Percentiles rank a stretch among this genome's conserved stretches.
Conservation (phyloP, 345 rosid species). For the rapeseed (Brassica napus) region DNA sequence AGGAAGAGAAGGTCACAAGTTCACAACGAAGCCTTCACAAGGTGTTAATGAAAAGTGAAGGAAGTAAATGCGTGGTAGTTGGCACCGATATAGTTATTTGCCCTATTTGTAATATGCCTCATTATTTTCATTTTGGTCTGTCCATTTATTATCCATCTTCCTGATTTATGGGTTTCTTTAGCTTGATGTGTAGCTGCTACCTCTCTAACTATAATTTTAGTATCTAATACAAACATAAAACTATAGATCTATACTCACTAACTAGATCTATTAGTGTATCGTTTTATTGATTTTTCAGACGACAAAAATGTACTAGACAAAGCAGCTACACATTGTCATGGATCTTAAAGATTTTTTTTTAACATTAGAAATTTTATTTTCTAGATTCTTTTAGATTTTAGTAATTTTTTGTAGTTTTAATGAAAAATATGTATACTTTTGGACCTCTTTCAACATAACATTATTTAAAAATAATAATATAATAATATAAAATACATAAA, state of each 20-base stretch:
- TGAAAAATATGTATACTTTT: neutral
- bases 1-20: constrained; percentile 4
- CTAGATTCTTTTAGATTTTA: neutral
- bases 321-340: neutral
- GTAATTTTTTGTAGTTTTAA: neutral
- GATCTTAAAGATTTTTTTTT: neutral
- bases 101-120: constrained; percentile 29
- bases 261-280: neutral
- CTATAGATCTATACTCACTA: constrained; percentile 1
- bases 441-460: too few species aligned
- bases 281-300: constrained; percentile 1
- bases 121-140: constrained; percentile 21
- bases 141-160: constrained; percentile 35
- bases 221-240: constrained; percentile 5
- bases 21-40: constrained; percentile 11
- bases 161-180: constrained; percentile 23
- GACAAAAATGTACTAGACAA: neutral
- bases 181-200: neutral
- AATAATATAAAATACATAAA: too few species aligned
- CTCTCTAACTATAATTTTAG: neutral
- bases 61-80: constrained; percentile 35
- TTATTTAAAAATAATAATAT: too few species aligned
- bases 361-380: neutral
- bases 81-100: constrained; percentile 35
- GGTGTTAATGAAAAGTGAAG: constrained; percentile 32